Percentiles rank a stretch among this genome's conserved stretches.
Evolutionary conservation across 1,139 yeast species (phyloP).

Genomic region (Waltiozyma sp.): DNA sequence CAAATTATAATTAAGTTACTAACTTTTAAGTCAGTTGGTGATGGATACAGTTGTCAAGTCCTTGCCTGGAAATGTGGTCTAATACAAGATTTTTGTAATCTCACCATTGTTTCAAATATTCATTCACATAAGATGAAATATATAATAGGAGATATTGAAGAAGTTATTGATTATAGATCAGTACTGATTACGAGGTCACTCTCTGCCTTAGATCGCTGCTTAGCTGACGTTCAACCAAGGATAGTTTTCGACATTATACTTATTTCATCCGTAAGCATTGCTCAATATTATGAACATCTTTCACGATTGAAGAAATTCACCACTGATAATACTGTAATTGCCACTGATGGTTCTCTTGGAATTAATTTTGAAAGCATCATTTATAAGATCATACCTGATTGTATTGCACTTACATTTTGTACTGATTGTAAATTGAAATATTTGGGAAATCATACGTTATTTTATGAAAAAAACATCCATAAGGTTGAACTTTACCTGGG

Average conservation of each 20-base stretch:
- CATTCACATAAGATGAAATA: neutral
- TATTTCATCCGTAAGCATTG: neutral
- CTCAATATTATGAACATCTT: neutral
- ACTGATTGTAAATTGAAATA: neutral
- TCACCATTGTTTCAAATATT: neutral
- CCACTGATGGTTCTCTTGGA: neutral
- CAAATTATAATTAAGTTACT: neutral
- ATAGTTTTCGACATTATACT: neutral
- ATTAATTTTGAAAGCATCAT: neutral
- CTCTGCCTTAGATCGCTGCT: neutral
- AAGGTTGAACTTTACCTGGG: neutral
- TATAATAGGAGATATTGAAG: neutral
- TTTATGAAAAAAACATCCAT: neutral
- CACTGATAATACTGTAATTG: neutral
- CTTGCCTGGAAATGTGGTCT: neutral
- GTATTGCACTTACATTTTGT: neutral
- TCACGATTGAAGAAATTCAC: neutral
- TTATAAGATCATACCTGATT: neutral
- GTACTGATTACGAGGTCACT: neutral
- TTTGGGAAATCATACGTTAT: neutral
- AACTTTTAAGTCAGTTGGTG: neutral
- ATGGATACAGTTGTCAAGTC: neutral
- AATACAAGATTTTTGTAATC: neutral
- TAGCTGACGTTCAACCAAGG: neutral
- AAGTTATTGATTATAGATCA: neutral